Evolutionary conservation across 306 rosid genomes (phyloP), one percentile per base, ranked within the genome.

Genomic region (Luffa aegyptiaca): DNA sequence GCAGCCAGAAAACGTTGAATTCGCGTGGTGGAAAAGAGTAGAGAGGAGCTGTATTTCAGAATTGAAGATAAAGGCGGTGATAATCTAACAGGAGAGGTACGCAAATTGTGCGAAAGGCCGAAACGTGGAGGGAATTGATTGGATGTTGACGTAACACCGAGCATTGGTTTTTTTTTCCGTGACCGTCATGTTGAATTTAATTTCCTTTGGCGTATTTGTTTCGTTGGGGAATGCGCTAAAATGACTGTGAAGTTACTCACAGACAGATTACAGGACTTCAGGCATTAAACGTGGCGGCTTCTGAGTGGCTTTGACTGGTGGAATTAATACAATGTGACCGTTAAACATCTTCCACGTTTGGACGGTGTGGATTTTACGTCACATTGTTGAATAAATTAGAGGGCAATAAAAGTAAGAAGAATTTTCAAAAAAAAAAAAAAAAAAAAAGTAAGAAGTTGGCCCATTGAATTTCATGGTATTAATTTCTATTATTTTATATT

Each of bases 281-380:
- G 49, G 73, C 31, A 1, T 1, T 45, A 42, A 73, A 73, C 62
- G 78, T 73, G 78, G 78, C 78, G 61, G 14, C 33, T 31, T 73
- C 1, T 73, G 45, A 48, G 39, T 49, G 44, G 78, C 26, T 73
- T 33, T 48, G 26, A 17, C 59, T 48, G 77, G 14, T 73, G 14
- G 9, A 14, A 51, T 48, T 26, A 33, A 49, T 14, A 49, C 26
- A 73, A 49, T 73, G 58, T 73, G 45, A 31, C 78, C 61, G 78
- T 75, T 52, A 52, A 45, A 75, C 49, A 35, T 75, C 42, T 52
- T 75, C 31, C 33, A 52, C 31, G 49, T 1, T 52, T 75, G 63
- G 79, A 75, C 79, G 46, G 46, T 75, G 79, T 75, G 45, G 64
- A 75, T 75, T 75, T 53, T 74, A 36, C 79, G 46, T 75, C 77